Evolutionary conservation across 2,329 filamentous ascomycete species (phyloP), one percentile per base, ranked within the genome.

Genomic region (Fusarium sp.): DNA sequence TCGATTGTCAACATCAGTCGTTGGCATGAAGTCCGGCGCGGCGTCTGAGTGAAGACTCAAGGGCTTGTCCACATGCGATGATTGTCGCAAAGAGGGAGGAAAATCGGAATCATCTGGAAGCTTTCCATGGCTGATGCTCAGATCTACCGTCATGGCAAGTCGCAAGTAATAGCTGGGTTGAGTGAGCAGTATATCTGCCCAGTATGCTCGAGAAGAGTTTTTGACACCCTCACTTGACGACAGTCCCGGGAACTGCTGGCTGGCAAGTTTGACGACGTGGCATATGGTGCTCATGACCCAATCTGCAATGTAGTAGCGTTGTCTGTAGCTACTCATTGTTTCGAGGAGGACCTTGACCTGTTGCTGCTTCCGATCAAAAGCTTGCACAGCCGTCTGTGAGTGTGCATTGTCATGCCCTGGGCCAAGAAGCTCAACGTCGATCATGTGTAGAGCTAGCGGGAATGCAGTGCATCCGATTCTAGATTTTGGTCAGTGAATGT

Each of bases 21-120:
- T 11, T 0, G 37, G 41, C 10, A 37, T 58, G 0, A 39, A 52
- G 18, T n/a, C 14, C 48, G 24, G 24, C 27, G 11, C 24, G 6
- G 48, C 14, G 0, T 22, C 14, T 10, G 22, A 6, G 6, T 39
- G 64, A 6, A 33, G 43, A 10, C 27, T 64, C 4, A 64, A 18
- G 1, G 14, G 1, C 0, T 20, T 3, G 0, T 52, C 57, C 1
- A 33, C 16, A 1, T 56, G 57, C 5, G 60, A 56, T 2, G 50
- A 11, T 14, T 75, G 72, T 5, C 76, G 64, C 1, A 78, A 4
- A 0, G 66, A 70, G 1, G 73, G 73, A 0, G 77, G 77, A 11
- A 78, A 78, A 24, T 78, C 77, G 13, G 65, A 76, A 11, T 78
- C 77, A 0, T 79, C 77, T 1, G 77, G 77, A 0, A 78, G 48